Evolutionary conservation across 2,329 filamentous ascomycete genomes (phyloP).

Genomic region (Neofusicoccum umdonicola): DNA sequence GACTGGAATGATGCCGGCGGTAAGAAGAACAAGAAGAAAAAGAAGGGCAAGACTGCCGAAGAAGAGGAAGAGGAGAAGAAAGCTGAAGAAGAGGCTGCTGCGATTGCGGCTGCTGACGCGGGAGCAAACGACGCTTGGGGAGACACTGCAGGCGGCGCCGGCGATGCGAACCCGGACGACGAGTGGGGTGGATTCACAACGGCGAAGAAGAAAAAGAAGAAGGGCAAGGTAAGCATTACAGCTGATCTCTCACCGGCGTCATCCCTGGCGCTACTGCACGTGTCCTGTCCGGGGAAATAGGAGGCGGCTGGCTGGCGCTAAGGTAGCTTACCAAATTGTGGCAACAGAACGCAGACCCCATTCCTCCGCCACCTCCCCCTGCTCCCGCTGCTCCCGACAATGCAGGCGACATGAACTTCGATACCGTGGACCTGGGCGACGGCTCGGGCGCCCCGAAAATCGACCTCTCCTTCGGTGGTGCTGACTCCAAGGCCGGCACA

Average conservation of each 20-base stretch:
- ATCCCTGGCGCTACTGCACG: background rate
- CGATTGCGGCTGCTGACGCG: slow-evolving; percentile 28
- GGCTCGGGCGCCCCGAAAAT: slow-evolving; percentile 41
- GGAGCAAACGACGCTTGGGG: slow-evolving; percentile 21
- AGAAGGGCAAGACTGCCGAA: slow-evolving; percentile 30
- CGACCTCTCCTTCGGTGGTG: slow-evolving; percentile 45
- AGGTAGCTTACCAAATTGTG: slow-evolving; percentile 12
- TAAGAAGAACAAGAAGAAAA: slow-evolving; percentile 43
- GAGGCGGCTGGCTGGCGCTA: slow-evolving; percentile 2
- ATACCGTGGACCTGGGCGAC: slow-evolving; percentile 46
- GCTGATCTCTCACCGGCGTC: background rate
- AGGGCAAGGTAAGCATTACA: slow-evolving; percentile 48
- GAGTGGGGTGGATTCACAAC: slow-evolving; percentile 51
- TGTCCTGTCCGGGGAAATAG: background rate
- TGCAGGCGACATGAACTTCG: slow-evolving; percentile 42
- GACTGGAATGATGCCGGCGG: slow-evolving; percentile 31
- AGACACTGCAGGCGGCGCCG: slow-evolving; percentile 18
- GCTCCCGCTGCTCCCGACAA: slow-evolving; percentile 32
- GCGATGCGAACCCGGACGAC: slow-evolving; percentile 26
- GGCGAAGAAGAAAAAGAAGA: slow-evolving; percentile 53
- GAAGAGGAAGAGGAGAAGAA: slow-evolving; percentile 36
- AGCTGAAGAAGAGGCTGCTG: slow-evolving; percentile 33
- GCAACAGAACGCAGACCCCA: slow-evolving; percentile 13
- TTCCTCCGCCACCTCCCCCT: slow-evolving; percentile 23
- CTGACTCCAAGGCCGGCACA: slow-evolving; percentile 21